Conservation (phyloP, 106 monocot genomes). For the Amphibolis antarctica region DNA sequence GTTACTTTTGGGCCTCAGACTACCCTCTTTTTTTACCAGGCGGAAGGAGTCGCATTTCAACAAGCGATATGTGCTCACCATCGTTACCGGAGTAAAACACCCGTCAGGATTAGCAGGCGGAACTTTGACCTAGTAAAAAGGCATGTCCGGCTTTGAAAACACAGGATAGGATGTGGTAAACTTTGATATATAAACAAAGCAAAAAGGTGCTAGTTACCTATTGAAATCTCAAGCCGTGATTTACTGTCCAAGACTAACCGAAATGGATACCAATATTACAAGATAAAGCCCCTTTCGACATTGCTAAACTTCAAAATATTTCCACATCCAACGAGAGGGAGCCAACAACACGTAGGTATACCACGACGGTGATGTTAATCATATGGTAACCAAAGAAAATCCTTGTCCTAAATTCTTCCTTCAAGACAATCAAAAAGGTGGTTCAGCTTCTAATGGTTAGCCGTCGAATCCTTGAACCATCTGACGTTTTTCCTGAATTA, state of each 20-base stretch:
- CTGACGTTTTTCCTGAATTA: neutral
- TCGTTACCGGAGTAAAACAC: too few relatives aligned
- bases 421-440: neutral
- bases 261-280: too few relatives aligned
- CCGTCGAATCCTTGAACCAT: neutral
- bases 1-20: too few relatives aligned
- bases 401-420: neutral
- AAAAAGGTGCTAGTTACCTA: neutral
- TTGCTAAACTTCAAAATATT: neutral
- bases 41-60: too few relatives aligned
- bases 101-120: too few relatives aligned
- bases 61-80: too few relatives aligned
- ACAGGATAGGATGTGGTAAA: too few relatives aligned
- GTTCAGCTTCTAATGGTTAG: neutral
- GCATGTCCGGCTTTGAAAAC: too few relatives aligned
- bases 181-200: neutral
- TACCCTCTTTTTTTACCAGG: too few relatives aligned
- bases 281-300: neutral
- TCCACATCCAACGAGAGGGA: neutral
- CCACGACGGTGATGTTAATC: neutral
- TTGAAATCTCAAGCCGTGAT: neutral
- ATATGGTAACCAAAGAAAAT: neutral
- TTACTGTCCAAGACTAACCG: neutral
- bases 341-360: constrained; percentile 1
- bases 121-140: too few relatives aligned